These are phyloP conservation scores for Kuraishia piskuri DNA, from an alignment of 805 yeast genomes.

Conservation along the genomic window DNA sequence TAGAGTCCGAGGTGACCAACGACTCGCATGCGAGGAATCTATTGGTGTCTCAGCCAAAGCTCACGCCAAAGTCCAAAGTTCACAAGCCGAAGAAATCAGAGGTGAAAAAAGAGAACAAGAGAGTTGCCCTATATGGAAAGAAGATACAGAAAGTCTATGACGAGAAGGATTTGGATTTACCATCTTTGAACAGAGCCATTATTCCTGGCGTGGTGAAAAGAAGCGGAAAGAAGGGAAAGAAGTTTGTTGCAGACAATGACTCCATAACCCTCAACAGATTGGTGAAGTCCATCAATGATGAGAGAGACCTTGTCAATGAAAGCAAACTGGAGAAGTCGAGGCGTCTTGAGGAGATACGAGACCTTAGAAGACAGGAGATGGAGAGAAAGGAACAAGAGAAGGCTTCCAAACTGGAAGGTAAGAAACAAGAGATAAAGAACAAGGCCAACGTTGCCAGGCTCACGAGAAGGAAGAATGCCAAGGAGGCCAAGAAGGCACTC, in stretches of 20 bases:
- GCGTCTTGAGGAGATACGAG: conserved; percentile 85
- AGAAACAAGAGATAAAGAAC: conserved; percentile 67
- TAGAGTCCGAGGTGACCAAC: conserved; percentile 56
- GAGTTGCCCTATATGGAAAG: conserved; percentile 60
- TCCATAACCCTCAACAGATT: conserved; percentile 54
- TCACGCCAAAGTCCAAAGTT: conserved; percentile 49
- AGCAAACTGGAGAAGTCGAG: conserved; percentile 86
- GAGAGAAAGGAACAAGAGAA: conserved; percentile 75
- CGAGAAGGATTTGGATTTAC: conserved; percentile 75
- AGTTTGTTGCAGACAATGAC: conserved; percentile 67
- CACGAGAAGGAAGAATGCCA: conserved; percentile 52
- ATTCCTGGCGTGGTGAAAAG: conserved; percentile 74
- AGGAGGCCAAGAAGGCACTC: conserved; percentile 16
- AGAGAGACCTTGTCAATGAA: conserved; percentile 69
- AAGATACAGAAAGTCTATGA: conserved; percentile 47
- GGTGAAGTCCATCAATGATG: conserved; percentile 74
- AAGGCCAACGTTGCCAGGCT: conserved; percentile 66
- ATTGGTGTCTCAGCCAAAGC: conserved; percentile 47
- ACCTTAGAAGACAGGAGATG: conserved; percentile 75
- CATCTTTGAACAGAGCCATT: conserved; percentile 72
- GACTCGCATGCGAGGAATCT: conserved; percentile 67
- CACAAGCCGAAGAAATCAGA: conserved; percentile 38
- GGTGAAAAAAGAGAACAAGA: conserved; percentile 60
- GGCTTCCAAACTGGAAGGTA: conserved; percentile 59
- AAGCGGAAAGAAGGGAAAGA: conserved; percentile 83